Evolutionary conservation across 257 asterid genomes (phyloP).

Genomic region (Scutellaria barbata): DNA sequence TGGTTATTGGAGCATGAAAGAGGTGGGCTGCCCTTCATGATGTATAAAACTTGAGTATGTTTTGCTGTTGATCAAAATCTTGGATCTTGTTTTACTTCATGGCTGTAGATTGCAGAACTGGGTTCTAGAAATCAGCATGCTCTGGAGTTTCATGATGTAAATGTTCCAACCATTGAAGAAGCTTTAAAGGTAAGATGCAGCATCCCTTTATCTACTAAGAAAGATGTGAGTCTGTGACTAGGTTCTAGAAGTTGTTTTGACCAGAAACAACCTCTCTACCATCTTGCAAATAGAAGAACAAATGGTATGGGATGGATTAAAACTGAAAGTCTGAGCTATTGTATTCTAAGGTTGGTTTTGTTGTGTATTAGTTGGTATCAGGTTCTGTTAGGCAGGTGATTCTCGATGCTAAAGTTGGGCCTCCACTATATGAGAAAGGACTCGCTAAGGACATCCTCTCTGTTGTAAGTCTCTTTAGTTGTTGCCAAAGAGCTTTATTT

Average conservation of each 20-base stretch:
- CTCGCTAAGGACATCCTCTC: constrained; percentile 78
- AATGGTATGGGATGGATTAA: too few species aligned
- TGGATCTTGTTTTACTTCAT: constrained; percentile 40
- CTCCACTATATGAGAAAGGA: constrained; percentile 77
- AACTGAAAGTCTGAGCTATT: constrained; percentile 12
- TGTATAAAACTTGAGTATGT: constrained; percentile 21
- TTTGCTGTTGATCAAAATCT: constrained; percentile 35
- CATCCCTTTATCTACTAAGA: constrained; percentile 24
- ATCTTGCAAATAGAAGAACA: constrained; percentile 25
- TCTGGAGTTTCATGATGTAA: constrained; percentile 56
- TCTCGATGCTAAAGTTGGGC: constrained; percentile 94
- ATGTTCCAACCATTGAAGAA: constrained; percentile 78
- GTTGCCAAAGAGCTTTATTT: constrained; percentile 23
- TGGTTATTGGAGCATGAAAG: constrained; percentile 72
- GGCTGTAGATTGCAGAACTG: constrained; percentile 69
- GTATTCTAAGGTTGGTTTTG: constrained; percentile 37
- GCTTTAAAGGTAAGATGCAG: constrained; percentile 67
- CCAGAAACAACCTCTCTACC: constrained; percentile 24
- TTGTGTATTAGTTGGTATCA: constrained; percentile 64
- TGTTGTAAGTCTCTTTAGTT: constrained; percentile 54
- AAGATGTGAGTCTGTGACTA: not conserved
- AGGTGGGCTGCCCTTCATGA: constrained; percentile 55
- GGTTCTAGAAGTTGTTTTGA: constrained; percentile 27
- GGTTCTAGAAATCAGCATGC: constrained; percentile 53
- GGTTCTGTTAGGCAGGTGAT: constrained; percentile 81